Percentiles rank a stretch among this genome's conserved stretches.
Evolutionary conservation across 2,329 filamentous ascomycete genomes (phyloP).

Genomic region (Ampelomyces quisqualis): DNA sequence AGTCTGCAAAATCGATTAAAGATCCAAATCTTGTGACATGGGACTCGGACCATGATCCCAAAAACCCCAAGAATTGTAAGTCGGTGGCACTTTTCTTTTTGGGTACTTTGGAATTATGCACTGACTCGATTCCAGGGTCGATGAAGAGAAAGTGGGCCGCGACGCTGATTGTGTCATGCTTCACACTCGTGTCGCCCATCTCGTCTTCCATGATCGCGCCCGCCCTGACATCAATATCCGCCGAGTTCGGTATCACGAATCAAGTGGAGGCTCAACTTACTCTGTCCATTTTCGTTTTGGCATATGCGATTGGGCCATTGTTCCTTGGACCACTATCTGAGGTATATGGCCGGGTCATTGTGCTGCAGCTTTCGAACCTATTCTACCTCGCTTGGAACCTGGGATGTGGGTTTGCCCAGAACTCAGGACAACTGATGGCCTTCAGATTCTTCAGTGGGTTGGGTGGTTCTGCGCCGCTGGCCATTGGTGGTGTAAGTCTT

Average conservation of each 20-base stretch:
- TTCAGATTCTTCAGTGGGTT: slow-evolving; percentile 44
- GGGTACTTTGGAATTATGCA: no score
- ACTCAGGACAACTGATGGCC: slow-evolving; percentile 34
- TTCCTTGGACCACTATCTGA: slow-evolving; percentile 43
- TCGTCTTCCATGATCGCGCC: slow-evolving; percentile 46
- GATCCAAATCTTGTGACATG: slow-evolving; percentile 46
- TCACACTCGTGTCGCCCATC: slow-evolving; percentile 45
- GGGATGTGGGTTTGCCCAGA: slow-evolving; percentile 44
- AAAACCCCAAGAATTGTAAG: slow-evolving; percentile 41
- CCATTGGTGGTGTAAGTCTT: slow-evolving; percentile 39
- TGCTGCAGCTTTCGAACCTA: slow-evolving; percentile 43
- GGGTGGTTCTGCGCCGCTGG: slow-evolving; percentile 42
- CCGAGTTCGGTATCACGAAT: slow-evolving; percentile 39
- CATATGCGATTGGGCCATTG: slow-evolving; percentile 44
- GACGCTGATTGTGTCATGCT: slow-evolving; percentile 47
- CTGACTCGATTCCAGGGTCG: slow-evolving; percentile 6
- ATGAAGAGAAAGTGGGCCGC: slow-evolving; percentile 48
- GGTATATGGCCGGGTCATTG: slow-evolving; percentile 41
- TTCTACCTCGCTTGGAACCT: slow-evolving; percentile 45
- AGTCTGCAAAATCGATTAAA: slow-evolving; percentile 24
- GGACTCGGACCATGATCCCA: slow-evolving; percentile 49
- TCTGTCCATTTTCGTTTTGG: slow-evolving; percentile 45
- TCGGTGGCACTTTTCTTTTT: background rate
- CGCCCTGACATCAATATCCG: slow-evolving; percentile 33
- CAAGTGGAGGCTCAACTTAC: slow-evolving; percentile 37